Evolutionary conservation across 306 rosid genomes (phyloP).

Genomic region (Morella rubra): DNA sequence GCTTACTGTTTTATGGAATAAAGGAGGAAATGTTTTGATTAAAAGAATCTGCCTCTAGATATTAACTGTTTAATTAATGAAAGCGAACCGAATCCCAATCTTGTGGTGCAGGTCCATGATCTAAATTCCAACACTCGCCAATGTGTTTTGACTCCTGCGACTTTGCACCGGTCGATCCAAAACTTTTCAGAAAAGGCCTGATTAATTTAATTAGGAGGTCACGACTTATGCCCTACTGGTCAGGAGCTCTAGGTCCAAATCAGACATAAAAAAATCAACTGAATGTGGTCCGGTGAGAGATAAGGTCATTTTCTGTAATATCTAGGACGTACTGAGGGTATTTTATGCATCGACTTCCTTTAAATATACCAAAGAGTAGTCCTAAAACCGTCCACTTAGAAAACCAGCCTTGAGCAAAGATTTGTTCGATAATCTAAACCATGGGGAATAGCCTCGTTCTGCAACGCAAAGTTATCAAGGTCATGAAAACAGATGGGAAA

Average conservation of each 20-base stretch:
- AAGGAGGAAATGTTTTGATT: too few species aligned
- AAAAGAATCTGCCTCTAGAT: background rate
- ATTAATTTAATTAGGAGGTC: background rate
- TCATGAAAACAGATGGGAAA: conserved; percentile 77
- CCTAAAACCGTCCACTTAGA: conserved; percentile 27
- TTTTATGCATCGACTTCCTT: conserved; percentile 23
- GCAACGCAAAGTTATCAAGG: conserved; percentile 48
- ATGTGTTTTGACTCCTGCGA: conserved; percentile 3
- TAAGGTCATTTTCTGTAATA: conserved; percentile 49
- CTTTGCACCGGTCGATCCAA: background rate
- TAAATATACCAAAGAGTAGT: conserved; percentile 34
- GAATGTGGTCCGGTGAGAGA: conserved; percentile 26
- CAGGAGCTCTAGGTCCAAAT: conserved; percentile 11
- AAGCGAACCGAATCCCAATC: background rate
- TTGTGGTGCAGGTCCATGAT: background rate
- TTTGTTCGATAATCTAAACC: conserved; percentile 13
- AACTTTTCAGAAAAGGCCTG: background rate
- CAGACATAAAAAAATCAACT: conserved; percentile 10
- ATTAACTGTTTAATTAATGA: background rate
- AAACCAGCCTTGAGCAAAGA: conserved; percentile 5
- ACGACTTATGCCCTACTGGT: background rate
- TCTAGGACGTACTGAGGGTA: conserved; percentile 23
- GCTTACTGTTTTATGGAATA: too few species aligned
- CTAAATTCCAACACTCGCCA: background rate
- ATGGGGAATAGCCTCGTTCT: conserved; percentile 85